phyloP scores from a whole-genome alignment of 1,139 yeast species.

The Suzukiozyma palmioleophila region DNA sequence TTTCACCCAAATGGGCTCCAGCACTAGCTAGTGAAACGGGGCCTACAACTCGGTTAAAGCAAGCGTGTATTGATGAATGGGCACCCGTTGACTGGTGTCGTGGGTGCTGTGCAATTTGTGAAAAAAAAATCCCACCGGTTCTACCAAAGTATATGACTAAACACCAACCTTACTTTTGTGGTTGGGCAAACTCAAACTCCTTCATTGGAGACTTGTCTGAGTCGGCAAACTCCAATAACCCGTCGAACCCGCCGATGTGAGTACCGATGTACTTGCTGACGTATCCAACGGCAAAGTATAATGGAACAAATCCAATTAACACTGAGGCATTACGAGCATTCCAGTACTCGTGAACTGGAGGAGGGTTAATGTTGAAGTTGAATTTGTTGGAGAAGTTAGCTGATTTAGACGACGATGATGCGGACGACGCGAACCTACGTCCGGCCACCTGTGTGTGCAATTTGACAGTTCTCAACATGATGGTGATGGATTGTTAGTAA shows the following conservation, averaged over 20 bases:
- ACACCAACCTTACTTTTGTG: slow-evolving; percentile 18
- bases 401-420: slow-evolving; percentile 22
- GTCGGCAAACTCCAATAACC: slow-evolving; percentile 32
- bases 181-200: slow-evolving; percentile 34
- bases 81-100: too few relatives aligned
- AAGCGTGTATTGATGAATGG: too few relatives aligned
- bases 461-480: slow-evolving; percentile 2
- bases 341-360: slow-evolving; percentile 49
- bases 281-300: slow-evolving; percentile 33
- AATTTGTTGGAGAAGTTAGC: slow-evolving; percentile 37
- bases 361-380: slow-evolving; percentile 43
- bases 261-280: slow-evolving; percentile 29
- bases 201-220: slow-evolving; percentile 37
- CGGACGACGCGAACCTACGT: slow-evolving; percentile 14
- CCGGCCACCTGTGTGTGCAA: slow-evolving; percentile 3
- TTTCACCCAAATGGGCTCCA: too few relatives aligned
- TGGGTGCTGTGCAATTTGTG: too few relatives aligned
- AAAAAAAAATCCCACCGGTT: too few relatives aligned
- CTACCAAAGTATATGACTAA: too few relatives aligned
- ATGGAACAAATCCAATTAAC: slow-evolving; percentile 36
- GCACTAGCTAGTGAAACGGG: too few relatives aligned
- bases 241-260: slow-evolving; percentile 28
- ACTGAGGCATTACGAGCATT: slow-evolving; percentile 35
- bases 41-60: too few relatives aligned
- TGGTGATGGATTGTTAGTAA: neutral